Percentiles rank a stretch among this genome's conserved stretches.
phyloP scores from a whole-genome alignment of 495 filamentous ascomycete genomes.

The Aspergillus haitiensis region DNA sequence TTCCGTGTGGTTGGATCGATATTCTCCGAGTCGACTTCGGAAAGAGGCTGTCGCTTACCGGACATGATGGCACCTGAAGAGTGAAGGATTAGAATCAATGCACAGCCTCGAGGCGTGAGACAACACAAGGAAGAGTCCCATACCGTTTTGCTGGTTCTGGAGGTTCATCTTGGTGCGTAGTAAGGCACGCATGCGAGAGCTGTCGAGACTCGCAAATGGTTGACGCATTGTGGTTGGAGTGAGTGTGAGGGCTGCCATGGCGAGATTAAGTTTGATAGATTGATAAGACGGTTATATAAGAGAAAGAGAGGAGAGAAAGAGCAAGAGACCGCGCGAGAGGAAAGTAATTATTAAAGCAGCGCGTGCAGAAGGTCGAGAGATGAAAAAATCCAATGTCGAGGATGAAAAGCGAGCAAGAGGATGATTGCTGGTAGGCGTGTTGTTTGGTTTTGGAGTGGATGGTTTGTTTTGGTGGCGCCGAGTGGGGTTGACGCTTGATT shows the following conservation, averaged over 20 bases:
- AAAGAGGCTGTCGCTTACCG: constrained; percentile 43
- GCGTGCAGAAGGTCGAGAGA: too few relatives aligned
- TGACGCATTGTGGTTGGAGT: constrained; percentile 40
- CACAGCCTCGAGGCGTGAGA: background rate
- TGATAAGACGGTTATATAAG: background rate
- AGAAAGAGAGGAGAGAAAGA: too few relatives aligned
- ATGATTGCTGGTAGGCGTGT: background rate
- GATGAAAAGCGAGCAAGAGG: too few relatives aligned
- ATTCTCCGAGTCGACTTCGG: constrained; percentile 72
- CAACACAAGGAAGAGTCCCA: constrained; percentile 4
- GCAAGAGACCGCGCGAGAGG: constrained; percentile 1
- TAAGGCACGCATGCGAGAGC: constrained; percentile 46
- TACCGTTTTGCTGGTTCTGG: constrained; percentile 61
- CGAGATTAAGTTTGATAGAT: constrained; percentile 11
- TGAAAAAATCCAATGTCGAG: background rate
- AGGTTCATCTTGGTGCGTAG: constrained; percentile 46
- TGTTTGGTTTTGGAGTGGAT: constrained; percentile 6
- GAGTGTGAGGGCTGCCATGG: constrained; percentile 47
- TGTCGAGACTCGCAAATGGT: constrained; percentile 47
- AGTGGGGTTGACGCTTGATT: constrained; percentile 12
- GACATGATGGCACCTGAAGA: constrained; percentile 29
- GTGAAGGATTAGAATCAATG: background rate
- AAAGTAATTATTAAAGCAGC: too few relatives aligned
- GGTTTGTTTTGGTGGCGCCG: constrained; percentile 28
- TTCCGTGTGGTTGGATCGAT: constrained; percentile 68